Evolutionary conservation across 257 asterid species (phyloP), one percentile per base, ranked within the genome.

Genomic region (Gentiana straminea): DNA sequence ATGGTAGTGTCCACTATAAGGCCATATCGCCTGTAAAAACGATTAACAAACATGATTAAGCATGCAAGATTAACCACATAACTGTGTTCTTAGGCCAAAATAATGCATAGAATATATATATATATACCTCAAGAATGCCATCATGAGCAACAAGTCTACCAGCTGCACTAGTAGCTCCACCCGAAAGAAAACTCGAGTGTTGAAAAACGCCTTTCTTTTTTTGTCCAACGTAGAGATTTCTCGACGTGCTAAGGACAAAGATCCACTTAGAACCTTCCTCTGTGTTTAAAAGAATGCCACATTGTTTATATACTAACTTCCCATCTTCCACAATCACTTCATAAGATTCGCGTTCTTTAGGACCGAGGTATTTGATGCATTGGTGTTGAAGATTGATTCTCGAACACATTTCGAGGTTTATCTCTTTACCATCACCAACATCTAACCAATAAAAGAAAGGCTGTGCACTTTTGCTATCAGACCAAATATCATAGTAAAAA

Each of bases 381-480:
- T 90, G 98, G 47, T 82, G 94, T 66, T 86, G 98, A 82, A 90
- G 98, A 77, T 86, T 86, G 9, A 68, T 69, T 52, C 98, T 84
- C 63, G 94, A 74, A 63, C 98, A 86, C 70, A 80, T 86, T 4
- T 90, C 96, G 0, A 86, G 75, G 62, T 76, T 90, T 37, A 86
- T 86, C 60, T 86, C 98, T 64, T 77, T 86, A 55, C 98, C 98
- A 75, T 90, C 96, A 7, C 98, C 98, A 41, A 90, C 82, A 58
- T 90, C 96, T 15, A 90, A 88, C 95, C 97, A 90, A 84, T 86
- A 90, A 78, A 90, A 86, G 83, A 90, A 90, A 64, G 97, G 97
- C 44, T 89, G 84, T 65, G 75, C 86, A 83, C 98, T 86, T 72
- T 84, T 94, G 64, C 91, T 86, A 65, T 79, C 74, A 70, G 86